Base-by-base conservation (phyloP, 2,329 filamentous ascomycete genomes). In the Xylaria multiplex region DNA sequence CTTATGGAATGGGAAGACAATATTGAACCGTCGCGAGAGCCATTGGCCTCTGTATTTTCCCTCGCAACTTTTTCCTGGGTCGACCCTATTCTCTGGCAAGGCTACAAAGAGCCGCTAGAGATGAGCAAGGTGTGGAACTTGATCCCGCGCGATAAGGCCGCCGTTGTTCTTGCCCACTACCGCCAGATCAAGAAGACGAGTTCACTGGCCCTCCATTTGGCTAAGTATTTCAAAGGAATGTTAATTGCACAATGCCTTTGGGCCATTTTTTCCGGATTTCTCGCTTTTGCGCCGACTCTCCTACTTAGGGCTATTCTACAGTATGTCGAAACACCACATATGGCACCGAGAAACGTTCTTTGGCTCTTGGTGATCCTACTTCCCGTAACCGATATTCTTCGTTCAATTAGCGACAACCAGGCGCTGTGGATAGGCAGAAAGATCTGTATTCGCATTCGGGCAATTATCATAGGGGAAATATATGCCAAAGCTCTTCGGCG, bases 311-410 rank as follows among this genome's bases (percentile, higher is more conserved):
- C 91, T 16, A 98, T 99, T 67, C 84, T 99, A 32, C 90, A 97
- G 78, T 97, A 96, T 75, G 91, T 98, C n/a, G 93, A 99, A 80
- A 84, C 91, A 62, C 93, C 94, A 1, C 84, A 87, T 0, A 82
- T 84, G 3, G 91, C 91, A 0, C 94, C 96, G 0, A 81, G 86
- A 56, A 98, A 96, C 76, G 93, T 97, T 19, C 90, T 97, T 24
- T 99, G 96, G 96, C 88, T 99, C 57, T 97, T 95, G 74, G 96
- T 98, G 53, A 93, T 97, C 53, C 84, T 97, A 2, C 87, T 99
- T 7, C 95, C 97, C 46, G 84, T 93, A 46, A 91, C 94, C 7
- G 93, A 96, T 65, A 85, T 92, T 46, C 81, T 96, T 27, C 91
- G 93, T 65, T 96, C 95, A 5, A 84, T 97, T 24, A 90, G 90